A percentile compares a stretch with the other conserved stretches of the same genome.
These are phyloP conservation scores for Acidomyces sp. DNA, from an alignment of 495 filamentous ascomycete species.

Conservation along the genomic window DNA sequence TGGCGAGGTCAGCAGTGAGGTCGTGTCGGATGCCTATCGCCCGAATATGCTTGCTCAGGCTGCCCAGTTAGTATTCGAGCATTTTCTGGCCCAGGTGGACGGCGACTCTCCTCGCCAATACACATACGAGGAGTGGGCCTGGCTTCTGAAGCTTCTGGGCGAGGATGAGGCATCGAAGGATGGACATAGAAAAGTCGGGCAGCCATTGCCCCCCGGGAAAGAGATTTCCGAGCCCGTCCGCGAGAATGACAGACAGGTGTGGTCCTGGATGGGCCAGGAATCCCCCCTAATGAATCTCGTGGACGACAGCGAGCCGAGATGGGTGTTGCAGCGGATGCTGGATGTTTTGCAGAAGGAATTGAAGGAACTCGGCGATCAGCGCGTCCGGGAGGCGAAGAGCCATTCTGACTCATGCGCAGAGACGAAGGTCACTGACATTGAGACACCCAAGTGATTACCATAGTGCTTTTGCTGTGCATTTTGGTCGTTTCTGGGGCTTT, in stretches of 20 bases:
- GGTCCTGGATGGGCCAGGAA: constrained; percentile 64
- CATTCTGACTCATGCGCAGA: too few species aligned
- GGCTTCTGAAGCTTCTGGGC: constrained; percentile 60
- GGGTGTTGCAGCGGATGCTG: constrained; percentile 59
- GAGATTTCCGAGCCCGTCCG: constrained; percentile 1
- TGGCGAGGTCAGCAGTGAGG: neutral
- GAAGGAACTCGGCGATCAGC: constrained; percentile 11
- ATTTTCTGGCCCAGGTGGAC: too few species aligned
- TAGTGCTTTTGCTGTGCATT: too few species aligned
- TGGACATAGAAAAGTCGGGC: constrained; percentile 6
- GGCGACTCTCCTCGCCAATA: constrained; percentile 51
- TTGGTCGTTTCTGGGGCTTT: too few species aligned
- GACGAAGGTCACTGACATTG: too few species aligned
- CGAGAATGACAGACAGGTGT: constrained; percentile 27
- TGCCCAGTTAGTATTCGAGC: constrained; percentile 48
- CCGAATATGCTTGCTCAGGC: constrained; percentile 52
- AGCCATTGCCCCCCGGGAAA: constrained; percentile 10
- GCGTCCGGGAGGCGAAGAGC: too few species aligned
- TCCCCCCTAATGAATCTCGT: constrained; percentile 62
- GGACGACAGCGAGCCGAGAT: constrained; percentile 51
- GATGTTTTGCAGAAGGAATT: constrained; percentile 50
- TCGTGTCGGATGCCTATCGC: constrained; percentile 40
- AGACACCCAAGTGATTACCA: too few species aligned
- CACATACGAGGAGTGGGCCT: constrained; percentile 68
- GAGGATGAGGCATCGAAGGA: constrained; percentile 42